Percentiles rank a stretch among this genome's conserved stretches.
Evolutionary conservation across 2,329 filamentous ascomycete genomes (phyloP).

Genomic region (Colletotrichum costaricense): DNA sequence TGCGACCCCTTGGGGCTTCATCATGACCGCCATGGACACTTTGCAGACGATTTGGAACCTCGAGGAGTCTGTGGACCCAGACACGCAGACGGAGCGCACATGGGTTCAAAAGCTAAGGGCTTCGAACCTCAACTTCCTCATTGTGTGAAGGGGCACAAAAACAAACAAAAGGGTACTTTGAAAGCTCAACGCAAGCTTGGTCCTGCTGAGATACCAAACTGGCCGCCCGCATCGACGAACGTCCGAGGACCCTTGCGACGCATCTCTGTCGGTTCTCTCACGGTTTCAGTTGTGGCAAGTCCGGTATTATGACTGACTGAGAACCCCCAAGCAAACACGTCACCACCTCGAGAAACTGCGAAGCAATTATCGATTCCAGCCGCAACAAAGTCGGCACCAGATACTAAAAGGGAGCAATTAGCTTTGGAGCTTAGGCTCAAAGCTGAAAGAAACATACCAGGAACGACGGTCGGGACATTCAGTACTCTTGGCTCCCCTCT

Average conservation of each 20-base stretch:
- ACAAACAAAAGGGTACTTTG: not conserved
- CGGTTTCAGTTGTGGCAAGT: slow-evolving; percentile 62
- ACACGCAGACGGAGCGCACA: slow-evolving; percentile 41
- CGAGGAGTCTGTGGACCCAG: slow-evolving; percentile 36
- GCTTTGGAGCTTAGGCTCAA: accelerated
- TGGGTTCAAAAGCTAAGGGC: slow-evolving; percentile 59
- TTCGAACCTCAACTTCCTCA: slow-evolving; percentile 55
- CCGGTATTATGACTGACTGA: slow-evolving; percentile 28
- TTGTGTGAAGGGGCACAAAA: slow-evolving; percentile 46
- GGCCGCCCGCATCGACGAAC: slow-evolving; percentile 25
- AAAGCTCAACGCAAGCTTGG: not conserved
- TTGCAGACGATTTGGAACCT: slow-evolving; percentile 56
- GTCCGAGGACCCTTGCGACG: slow-evolving; percentile 4
- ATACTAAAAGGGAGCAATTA: not conserved
- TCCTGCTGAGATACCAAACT: slow-evolving; percentile 25
- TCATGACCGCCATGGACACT: slow-evolving; percentile 59
- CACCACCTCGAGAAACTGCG: not conserved
- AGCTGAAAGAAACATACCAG: slow-evolving; percentile 35
- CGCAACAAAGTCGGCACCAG: slow-evolving; percentile 49
- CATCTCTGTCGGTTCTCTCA: slow-evolving; percentile 66
- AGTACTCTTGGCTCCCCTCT: slow-evolving; percentile 74
- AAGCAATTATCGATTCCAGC: slow-evolving; percentile 32
- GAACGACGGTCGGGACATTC: slow-evolving; percentile 48
- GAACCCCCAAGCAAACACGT: slow-evolving; percentile 25
- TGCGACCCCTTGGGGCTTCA: slow-evolving; percentile 60